A percentile compares a stretch with the other conserved stretches of the same genome.
Evolutionary conservation across 2,329 filamentous ascomycete genomes (phyloP).

Genomic region (Remersonia thermophila): DNA sequence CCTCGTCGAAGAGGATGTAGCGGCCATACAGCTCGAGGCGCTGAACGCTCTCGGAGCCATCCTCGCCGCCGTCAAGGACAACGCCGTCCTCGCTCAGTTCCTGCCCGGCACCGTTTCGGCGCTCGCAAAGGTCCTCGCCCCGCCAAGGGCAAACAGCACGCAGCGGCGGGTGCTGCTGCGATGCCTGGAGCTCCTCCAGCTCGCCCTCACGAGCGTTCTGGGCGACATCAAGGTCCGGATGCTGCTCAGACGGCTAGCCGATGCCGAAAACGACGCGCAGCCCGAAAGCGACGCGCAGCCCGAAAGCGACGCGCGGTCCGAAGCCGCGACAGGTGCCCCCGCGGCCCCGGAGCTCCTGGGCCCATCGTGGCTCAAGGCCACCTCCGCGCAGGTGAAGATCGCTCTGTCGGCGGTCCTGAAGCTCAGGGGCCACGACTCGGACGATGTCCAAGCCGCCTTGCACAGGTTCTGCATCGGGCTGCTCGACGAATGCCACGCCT

Average conservation of each 20-base stretch:
- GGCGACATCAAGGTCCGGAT: slow-evolving; percentile 44
- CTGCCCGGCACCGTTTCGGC: slow-evolving; percentile 79
- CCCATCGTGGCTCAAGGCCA: slow-evolving; percentile 64
- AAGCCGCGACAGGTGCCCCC: too few relatives aligned
- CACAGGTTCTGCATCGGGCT: slow-evolving; percentile 60
- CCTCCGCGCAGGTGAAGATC: slow-evolving; percentile 67
- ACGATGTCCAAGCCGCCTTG: slow-evolving; percentile 56
- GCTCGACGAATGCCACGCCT: slow-evolving; percentile 64
- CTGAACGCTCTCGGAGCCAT: slow-evolving; percentile 51
- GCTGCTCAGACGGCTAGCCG: slow-evolving; percentile 25
- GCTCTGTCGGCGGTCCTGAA: slow-evolving; percentile 68
- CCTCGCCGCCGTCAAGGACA: slow-evolving; percentile 53
- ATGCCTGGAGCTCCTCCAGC: slow-evolving; percentile 45
- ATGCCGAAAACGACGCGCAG: slow-evolving; percentile 17
- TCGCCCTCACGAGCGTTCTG: slow-evolving; percentile 42
- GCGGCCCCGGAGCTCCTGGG: slow-evolving; percentile 21
- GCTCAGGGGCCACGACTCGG: slow-evolving; percentile 56
- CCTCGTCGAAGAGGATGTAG: slow-evolving; percentile 49
- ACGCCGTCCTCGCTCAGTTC: slow-evolving; percentile 68
- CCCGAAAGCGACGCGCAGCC: slow-evolving; percentile 20
- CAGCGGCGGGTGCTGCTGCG: slow-evolving; percentile 50
- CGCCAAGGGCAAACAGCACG: slow-evolving; percentile 45
- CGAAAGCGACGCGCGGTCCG: slow-evolving; percentile 11
- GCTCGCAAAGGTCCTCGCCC: slow-evolving; percentile 62
- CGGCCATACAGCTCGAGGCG: slow-evolving; percentile 60